Conservation (phyloP, 805 yeast species). For the Isabelozyma rhagii region DNA sequence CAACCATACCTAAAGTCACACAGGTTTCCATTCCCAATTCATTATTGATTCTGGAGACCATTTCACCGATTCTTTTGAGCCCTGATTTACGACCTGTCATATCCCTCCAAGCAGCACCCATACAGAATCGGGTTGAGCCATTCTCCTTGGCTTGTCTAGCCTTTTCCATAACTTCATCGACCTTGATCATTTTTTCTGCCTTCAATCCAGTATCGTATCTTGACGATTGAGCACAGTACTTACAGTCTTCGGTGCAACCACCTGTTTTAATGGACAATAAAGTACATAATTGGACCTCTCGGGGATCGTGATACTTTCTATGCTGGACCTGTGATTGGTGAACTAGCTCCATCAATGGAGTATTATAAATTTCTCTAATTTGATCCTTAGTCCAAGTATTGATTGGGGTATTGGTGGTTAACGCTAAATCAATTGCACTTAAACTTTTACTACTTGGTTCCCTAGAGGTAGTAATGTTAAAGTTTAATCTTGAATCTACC, state of each 20-base stretch:
- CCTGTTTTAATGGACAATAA: conserved; percentile 73
- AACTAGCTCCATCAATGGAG: conserved; percentile 63
- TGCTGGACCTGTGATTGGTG: conserved; percentile 64
- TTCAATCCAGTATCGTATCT: conserved; percentile 68
- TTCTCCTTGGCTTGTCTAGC: conserved; percentile 65
- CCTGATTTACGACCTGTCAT: conserved; percentile 76
- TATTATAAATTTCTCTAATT: conserved; percentile 55
- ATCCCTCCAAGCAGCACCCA: conserved; percentile 89
- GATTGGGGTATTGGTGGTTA: conserved; percentile 11
- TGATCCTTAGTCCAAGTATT: conserved; percentile 60
- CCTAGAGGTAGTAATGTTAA: conserved; percentile 52
- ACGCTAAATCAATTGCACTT: conserved; percentile 12
- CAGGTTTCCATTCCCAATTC: conserved; percentile 72
- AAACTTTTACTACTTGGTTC: conserved; percentile 46
- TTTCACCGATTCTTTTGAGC: conserved; percentile 55
- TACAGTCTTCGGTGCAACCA: conserved; percentile 80
- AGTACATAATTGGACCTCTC: conserved; percentile 72
- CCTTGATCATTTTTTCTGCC: conserved; percentile 59
- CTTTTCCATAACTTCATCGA: conserved; percentile 61
- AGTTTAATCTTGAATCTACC: conserved; percentile 8
- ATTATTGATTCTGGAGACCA: conserved; percentile 59
- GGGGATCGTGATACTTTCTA: conserved; percentile 62
- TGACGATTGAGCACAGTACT: conserved; percentile 75
- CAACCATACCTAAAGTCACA: conserved; percentile 78
- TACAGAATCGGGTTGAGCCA: conserved; percentile 76